These are phyloP conservation scores for Boletus barrowsii DNA, from an alignment of 768 basidiomycete genomes.

Conservation along the genomic window DNA sequence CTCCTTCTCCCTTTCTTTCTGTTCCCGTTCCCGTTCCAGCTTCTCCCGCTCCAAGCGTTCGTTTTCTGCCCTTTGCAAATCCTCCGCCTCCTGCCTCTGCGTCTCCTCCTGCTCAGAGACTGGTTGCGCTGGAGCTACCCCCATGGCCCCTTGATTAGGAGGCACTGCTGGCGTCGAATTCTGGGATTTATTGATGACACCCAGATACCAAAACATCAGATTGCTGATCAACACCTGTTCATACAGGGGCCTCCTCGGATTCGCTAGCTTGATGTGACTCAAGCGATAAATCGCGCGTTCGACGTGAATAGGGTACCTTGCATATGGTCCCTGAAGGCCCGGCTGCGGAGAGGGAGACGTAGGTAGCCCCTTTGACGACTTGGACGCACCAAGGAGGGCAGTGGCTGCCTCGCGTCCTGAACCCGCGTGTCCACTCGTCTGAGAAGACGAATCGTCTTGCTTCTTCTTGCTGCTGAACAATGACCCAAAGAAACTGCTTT, in stretches of 20 bases:
- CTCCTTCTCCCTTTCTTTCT: constrained; percentile 31
- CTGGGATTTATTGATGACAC: constrained; percentile 92
- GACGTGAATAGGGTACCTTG: constrained; percentile 97
- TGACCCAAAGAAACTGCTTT: constrained; percentile 88
- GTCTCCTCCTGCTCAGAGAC: constrained; percentile 34
- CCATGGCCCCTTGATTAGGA: constrained; percentile 30
- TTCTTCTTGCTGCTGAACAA: constrained; percentile 88
- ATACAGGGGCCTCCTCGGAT: constrained; percentile 92
- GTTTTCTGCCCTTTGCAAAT: constrained; percentile 41
- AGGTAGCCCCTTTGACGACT: constrained; percentile 65
- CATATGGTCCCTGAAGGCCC: constrained; percentile 42
- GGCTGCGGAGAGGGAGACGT: constrained; percentile 58
- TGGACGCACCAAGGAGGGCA: constrained; percentile 80
- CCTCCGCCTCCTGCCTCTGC: constrained; percentile 41
- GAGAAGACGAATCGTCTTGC: constrained; percentile 61
- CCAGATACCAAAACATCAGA: constrained; percentile 99
- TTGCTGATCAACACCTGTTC: constrained; percentile 95
- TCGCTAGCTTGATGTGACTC: constrained; percentile 98
- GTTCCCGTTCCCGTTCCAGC: constrained; percentile 55
- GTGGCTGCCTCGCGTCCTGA: constrained; percentile 83
- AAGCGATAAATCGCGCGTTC: constrained; percentile 96
- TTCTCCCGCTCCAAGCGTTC: constrained; percentile 49
- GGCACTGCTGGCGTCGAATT: constrained; percentile 38
- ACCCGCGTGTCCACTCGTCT: constrained; percentile 33
- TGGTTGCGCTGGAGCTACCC: constrained; percentile 23